Evolutionary conservation across 495 filamentous ascomycete species (phyloP).

Genomic region (Cercophora samala): DNA sequence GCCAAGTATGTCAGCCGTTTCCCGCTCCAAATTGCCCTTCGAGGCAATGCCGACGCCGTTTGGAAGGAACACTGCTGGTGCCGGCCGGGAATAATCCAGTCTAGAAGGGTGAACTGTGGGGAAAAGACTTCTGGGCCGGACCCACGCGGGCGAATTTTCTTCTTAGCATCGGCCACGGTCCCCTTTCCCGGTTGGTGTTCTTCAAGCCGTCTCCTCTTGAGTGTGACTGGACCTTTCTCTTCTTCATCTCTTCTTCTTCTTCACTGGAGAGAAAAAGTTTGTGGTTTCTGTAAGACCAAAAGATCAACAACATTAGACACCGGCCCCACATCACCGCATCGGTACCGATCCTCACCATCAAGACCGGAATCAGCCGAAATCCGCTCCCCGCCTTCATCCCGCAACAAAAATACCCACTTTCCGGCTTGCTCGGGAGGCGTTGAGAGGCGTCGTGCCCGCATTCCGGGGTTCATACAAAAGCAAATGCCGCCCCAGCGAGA

Average conservation of each 20-base stretch:
- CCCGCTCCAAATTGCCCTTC: neutral
- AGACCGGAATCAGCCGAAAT: neutral
- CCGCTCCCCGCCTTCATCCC: neutral
- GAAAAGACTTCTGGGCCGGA: neutral
- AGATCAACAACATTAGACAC: neutral
- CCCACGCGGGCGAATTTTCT: conserved; percentile 12
- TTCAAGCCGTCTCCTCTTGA: neutral
- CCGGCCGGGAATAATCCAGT: neutral
- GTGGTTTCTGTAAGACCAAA: neutral
- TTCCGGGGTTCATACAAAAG: neutral
- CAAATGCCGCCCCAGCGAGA: neutral
- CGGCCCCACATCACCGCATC: neutral
- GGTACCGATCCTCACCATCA: neutral
- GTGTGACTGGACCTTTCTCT: neutral
- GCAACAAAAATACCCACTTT: neutral
- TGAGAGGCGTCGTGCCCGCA: neutral
- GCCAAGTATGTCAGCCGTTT: neutral
- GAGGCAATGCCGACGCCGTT: neutral
- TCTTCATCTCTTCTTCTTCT: neutral
- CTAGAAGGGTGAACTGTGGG: neutral
- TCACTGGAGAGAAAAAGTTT: neutral
- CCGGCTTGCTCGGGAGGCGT: neutral
- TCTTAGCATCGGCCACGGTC: neutral
- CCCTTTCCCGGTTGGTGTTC: neutral
- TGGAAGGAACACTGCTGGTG: neutral